Evolutionary conservation across 345 rosid species (phyloP), one percentile per base, ranked within the genome.

Genomic region (Litchi chinensis): DNA sequence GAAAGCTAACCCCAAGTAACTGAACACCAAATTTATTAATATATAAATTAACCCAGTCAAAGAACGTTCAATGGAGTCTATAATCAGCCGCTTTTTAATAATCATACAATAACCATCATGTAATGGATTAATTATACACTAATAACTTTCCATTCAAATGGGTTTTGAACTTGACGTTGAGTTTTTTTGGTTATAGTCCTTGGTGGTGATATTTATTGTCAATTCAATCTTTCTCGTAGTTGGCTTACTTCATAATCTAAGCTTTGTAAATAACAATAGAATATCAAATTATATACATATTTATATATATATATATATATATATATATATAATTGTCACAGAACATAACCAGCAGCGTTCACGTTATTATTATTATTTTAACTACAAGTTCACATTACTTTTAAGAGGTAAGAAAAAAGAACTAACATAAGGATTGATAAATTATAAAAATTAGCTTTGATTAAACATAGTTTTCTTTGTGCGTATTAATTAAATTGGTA

Each of bases 141-240:
- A 76, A 75, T 63, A 43, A 50, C n/a, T 77, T 77, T 70, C 67
- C 68, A 21, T 72, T 63, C n/a, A 62, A 74, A 65, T 28, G 15
- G 9, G 5, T 19, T 46, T 65, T 65, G 19, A 65, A 65, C 56
- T 24, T 77, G 67, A 52, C 21, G 54, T 59, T 64, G 39, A 5
- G 69, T 76, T 21, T 63, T 63, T 81, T 76, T 73, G 0, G 70
- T 65, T 68, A 68, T 56, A 57, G 77, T 79, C 21, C 67, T 59
- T n/a, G 70, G 69, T 73, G 56, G 37, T 76, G 65, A 66, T 52
- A 75, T 39, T 69, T 68, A 3, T 81, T 76, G 79, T 82, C 83
- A 77, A 79, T 82, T 77, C 75, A 52, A 57, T 76, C 81, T 21
- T 68, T 78, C 74, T 80, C 77, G 66, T 62, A 65, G n/a, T 59